Conservation (phyloP, 257 asterid genomes). For the Lavandula angustifolia region DNA sequence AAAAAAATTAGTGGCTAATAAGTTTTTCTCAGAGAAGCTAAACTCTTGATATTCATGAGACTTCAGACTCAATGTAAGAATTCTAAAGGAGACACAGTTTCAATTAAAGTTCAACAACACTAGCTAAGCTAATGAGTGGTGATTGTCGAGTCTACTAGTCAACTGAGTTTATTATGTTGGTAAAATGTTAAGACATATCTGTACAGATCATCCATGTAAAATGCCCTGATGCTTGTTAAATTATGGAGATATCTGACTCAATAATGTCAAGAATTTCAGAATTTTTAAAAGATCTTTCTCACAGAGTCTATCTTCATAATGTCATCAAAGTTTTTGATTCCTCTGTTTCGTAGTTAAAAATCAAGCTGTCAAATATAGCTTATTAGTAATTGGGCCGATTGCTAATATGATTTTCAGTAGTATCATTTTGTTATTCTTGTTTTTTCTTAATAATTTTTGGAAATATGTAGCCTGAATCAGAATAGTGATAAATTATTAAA, state of each 20-base stretch:
- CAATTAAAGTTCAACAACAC: neutral
- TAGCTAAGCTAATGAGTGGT: neutral
- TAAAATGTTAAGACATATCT: neutral
- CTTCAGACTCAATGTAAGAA: neutral
- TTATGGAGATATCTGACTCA: slow-evolving; percentile 2
- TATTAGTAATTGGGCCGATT: neutral
- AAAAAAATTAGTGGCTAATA: neutral
- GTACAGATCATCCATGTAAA: neutral
- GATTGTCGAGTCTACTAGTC: neutral
- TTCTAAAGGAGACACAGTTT: neutral
- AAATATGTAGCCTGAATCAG: neutral
- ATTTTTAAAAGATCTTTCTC: neutral
- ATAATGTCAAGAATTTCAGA: slow-evolving; percentile 4
- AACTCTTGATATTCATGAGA: slow-evolving; percentile 1
- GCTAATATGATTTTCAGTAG: slow-evolving; percentile 2
- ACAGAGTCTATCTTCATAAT: neutral
- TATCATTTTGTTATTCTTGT: slow-evolving; percentile 10
- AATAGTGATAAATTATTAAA: neutral
- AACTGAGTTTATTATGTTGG: neutral
- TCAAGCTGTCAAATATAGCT: slow-evolving; percentile 14
- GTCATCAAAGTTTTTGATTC: neutral
- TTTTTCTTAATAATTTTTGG: neutral
- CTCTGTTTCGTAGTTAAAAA: neutral
- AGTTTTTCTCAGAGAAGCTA: neutral
- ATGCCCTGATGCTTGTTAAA: neutral